Percentiles rank a stretch among this genome's conserved stretches.
Conservation (phyloP, 352 stramenopile species). For the Aphanomyces astaci region DNA sequence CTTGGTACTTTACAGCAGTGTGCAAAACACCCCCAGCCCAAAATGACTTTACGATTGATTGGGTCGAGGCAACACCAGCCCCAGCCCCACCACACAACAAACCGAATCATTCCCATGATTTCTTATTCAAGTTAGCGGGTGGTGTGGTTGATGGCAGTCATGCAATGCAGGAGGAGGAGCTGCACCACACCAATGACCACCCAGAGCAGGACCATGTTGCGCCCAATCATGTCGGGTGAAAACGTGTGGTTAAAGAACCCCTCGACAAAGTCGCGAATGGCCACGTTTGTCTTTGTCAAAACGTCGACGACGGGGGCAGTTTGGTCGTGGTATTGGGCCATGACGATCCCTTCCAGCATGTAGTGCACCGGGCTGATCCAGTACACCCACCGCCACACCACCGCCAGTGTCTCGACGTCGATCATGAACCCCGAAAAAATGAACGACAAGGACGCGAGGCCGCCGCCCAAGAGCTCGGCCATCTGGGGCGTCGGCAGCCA, state of each 20-base stretch:
- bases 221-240: background rate
- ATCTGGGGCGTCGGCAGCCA: slow-evolving; percentile 39
- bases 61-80: too few relatives aligned
- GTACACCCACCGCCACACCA: slow-evolving; percentile 17
- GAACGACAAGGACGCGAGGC: background rate
- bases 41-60: too few relatives aligned
- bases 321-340: slow-evolving; percentile 11
- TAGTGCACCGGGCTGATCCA: slow-evolving; percentile 18
- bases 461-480: slow-evolving; percentile 30
- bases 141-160: slow-evolving; percentile 8
- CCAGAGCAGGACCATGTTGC: slow-evolving; percentile 3
- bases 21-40: too few relatives aligned
- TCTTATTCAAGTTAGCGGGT: too few relatives aligned
- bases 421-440: slow-evolving; percentile 23
- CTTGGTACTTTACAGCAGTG: too few relatives aligned
- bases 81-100: too few relatives aligned
- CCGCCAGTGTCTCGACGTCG: slow-evolving; percentile 4
- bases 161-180: background rate
- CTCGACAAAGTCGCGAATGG: slow-evolving; percentile 5
- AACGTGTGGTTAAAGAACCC: slow-evolving; percentile 7
- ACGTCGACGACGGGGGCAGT: background rate
- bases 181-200: background rate
- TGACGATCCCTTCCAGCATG: slow-evolving; percentile 19
- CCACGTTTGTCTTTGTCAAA: background rate
- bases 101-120: too few relatives aligned